Conservation (phyloP, 345 rosid genomes). For the Bruguiera sexangula region DNA sequence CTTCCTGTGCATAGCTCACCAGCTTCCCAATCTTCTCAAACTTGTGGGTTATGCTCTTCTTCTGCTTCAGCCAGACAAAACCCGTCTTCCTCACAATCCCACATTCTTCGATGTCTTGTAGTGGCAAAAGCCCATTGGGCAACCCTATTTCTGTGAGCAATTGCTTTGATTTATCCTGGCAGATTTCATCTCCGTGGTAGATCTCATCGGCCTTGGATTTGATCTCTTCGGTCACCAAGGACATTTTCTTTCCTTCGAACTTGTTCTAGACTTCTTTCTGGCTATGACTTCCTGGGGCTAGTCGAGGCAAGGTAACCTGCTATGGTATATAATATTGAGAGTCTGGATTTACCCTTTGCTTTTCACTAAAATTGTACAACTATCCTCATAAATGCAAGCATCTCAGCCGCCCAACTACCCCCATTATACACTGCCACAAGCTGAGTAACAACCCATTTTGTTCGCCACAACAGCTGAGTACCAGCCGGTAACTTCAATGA, state of each 20-base stretch:
- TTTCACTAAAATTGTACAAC: background rate
- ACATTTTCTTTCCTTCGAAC: slow-evolving; percentile 31
- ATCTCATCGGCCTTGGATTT: slow-evolving; percentile 71
- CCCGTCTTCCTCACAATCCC: slow-evolving; percentile 79
- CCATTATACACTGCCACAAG: no score
- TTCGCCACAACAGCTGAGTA: no score
- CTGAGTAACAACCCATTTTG: no score
- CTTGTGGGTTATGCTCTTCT: slow-evolving; percentile 66
- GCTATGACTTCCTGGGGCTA: no score
- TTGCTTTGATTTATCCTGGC: slow-evolving; percentile 53
- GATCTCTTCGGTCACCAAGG: slow-evolving; percentile 60
- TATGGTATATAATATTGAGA: background rate
- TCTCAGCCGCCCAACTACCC: no score
- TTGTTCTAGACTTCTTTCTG: background rate
- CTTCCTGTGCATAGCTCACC: slow-evolving; percentile 58
- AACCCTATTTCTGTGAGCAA: slow-evolving; percentile 58
- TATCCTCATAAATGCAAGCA: background rate
- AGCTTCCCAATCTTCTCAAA: slow-evolving; percentile 61
- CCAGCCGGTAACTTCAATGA: no score
- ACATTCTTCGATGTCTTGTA: slow-evolving; percentile 66
- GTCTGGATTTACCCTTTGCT: background rate
- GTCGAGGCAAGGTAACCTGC: no score
- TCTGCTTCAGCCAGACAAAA: slow-evolving; percentile 88
- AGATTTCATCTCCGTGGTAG: slow-evolving; percentile 66
- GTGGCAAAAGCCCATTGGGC: slow-evolving; percentile 77